Evolutionary conservation across 2,329 filamentous ascomycete species (phyloP), one percentile per base, ranked within the genome.

Genomic region (Magnaporthiopsis incrustans): DNA sequence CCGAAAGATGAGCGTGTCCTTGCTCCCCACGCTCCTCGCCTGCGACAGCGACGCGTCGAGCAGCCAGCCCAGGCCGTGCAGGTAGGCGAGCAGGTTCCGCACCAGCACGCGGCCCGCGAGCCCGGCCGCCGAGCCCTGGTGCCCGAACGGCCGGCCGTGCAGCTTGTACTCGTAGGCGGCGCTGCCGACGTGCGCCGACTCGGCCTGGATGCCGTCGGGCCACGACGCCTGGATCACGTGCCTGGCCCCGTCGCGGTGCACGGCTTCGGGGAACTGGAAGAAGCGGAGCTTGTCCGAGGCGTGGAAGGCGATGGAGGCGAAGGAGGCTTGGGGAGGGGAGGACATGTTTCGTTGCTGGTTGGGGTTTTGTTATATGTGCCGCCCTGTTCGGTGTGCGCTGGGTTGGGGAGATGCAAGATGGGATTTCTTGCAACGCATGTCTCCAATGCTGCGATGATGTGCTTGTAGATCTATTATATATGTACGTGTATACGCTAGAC

Each of bases 221-320:
- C 25, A 68, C 57, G n/a, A 66, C 12, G 18, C 18, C 44, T 6
- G 18, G 22, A 53, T 53, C 18, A 53, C 44, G 18, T 53, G 44
- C 18, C 60, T 57, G 25, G 59, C n/a, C 22, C 44, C 44, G 3
- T 22, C 44, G 22, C 22, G 35, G 62, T 60, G 57, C 30, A 71
- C 60, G 8, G 65, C 27, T 25, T 65, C 44, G 15, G 69, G 70
- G 63, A 71, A 70, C 63, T 68, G 64, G 26, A 70, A 62, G 57
- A 71, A 66, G 60, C 70, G 68, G 57, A 73, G 27, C 60, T 59
- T 66, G 62, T 71, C 67, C 25, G 60, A 60, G 38, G 68, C 66
- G 61, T 70, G 68, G 63, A 72, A 60, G 33, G 69, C 70, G 44
- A 72, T 53, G 25, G 65, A 30, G 22, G 60, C 60, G 44, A 56